These are phyloP conservation scores for Dictyostelium brefeldianum DNA, from an alignment of 78 protist species.

Conservation along the genomic window DNA sequence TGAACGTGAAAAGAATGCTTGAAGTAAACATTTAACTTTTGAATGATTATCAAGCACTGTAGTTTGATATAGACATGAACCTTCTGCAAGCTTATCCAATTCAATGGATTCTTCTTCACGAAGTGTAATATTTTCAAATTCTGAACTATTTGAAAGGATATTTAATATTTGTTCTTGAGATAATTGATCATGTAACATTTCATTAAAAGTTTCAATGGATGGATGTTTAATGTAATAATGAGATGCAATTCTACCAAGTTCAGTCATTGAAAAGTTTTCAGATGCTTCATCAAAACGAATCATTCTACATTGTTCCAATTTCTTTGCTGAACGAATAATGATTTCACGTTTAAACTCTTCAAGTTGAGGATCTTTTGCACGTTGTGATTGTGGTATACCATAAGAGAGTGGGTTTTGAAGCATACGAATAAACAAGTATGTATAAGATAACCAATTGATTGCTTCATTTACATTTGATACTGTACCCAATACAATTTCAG, in stretches of 20 bases:
- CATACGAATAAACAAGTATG: slow-evolving; percentile 97
- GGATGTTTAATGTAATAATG: slow-evolving; percentile 95
- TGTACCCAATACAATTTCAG: slow-evolving; percentile 99
- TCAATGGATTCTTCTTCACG: slow-evolving; percentile 96
- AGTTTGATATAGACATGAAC: slow-evolving; percentile 2
- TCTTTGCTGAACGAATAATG: slow-evolving; percentile 83
- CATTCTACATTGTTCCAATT: slow-evolving; percentile 90
- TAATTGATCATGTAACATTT: slow-evolving; percentile 37
- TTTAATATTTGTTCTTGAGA: slow-evolving; percentile 88
- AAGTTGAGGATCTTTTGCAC: slow-evolving; percentile 86
- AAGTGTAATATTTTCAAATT: slow-evolving; percentile 91
- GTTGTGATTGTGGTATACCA: slow-evolving; percentile 87
- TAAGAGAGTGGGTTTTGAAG: slow-evolving; percentile 94
- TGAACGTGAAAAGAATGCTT: slow-evolving; percentile 89
- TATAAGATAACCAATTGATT: slow-evolving; percentile 96
- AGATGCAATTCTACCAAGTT: slow-evolving; percentile 91
- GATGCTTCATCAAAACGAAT: slow-evolving; percentile 90
- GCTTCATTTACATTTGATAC: slow-evolving; percentile 96
- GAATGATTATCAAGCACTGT: slow-evolving; percentile 13
- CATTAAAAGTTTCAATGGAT: slow-evolving; percentile 90
- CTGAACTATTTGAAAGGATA: slow-evolving; percentile 85
- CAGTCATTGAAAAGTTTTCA: slow-evolving; percentile 85
- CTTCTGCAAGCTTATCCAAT: slow-evolving; percentile 79
- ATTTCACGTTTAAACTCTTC: slow-evolving; percentile 40
- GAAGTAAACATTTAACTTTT: slow-evolving; percentile 92